Evolutionary conservation across 192 early-diverging fungal species (phyloP).

Genomic region (Coemansia sp.): DNA sequence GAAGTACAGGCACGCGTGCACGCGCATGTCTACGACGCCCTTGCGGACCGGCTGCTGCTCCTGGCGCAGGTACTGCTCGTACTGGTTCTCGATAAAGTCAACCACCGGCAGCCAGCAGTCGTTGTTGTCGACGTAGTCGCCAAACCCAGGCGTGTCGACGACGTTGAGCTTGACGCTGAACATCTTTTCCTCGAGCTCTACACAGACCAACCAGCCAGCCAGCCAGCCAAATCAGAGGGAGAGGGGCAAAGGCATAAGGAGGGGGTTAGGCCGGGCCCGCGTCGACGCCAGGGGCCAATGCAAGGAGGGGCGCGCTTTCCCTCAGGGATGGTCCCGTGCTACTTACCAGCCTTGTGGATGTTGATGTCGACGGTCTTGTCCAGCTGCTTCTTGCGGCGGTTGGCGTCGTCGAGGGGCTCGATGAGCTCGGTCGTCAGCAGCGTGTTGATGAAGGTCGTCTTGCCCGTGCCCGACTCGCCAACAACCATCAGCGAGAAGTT

Average conservation of each 20-base stretch:
- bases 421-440: slow-evolving; percentile 92
- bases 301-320: too few species aligned
- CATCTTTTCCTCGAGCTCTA: slow-evolving; percentile 94
- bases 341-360: slow-evolving; percentile 85
- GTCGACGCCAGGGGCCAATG: too few species aligned
- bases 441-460: slow-evolving; percentile 99
- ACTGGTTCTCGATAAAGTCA: slow-evolving; percentile 98
- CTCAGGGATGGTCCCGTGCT: too few species aligned
- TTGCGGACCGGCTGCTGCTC: slow-evolving; percentile 83
- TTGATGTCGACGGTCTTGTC: slow-evolving; percentile 97
- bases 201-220: neutral
- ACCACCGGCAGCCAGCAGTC: slow-evolving; percentile 98
- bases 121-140: slow-evolving; percentile 87
- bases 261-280: too few species aligned
- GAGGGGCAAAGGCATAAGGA: too few species aligned
- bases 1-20: slow-evolving; percentile 98
- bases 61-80: slow-evolving; percentile 88
- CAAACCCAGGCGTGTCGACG: slow-evolving; percentile 87
- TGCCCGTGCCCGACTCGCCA: slow-evolving; percentile 95
- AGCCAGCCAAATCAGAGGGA: neutral
- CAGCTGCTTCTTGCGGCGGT: slow-evolving; percentile 83
- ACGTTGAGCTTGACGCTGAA: slow-evolving; percentile 95
- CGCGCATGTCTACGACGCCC: slow-evolving; percentile 87
- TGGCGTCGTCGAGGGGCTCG: slow-evolving; percentile 74
- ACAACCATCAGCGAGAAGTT: slow-evolving; percentile 96